Evolutionary conservation across 805 yeast genomes (phyloP).

Genomic region (Wickerhamomyces subpelliculosus): DNA sequence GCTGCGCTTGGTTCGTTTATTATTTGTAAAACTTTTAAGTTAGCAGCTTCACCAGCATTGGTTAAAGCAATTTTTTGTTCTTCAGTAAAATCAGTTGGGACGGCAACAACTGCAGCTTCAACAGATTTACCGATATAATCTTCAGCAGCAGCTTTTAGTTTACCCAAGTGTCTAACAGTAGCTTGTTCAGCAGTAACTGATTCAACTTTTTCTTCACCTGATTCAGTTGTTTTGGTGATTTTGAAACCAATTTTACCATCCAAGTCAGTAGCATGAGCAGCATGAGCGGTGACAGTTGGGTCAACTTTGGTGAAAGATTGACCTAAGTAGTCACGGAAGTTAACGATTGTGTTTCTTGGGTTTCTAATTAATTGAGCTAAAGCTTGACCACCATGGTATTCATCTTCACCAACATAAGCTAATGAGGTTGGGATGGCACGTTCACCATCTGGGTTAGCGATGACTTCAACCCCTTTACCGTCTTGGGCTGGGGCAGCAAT

Average conservation of each 20-base stretch:
- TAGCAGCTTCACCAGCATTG: constrained; percentile 61
- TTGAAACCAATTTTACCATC: constrained; percentile 68
- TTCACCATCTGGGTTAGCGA: constrained; percentile 99
- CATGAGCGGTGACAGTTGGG: constrained; percentile 51
- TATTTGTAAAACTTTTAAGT: constrained; percentile 74
- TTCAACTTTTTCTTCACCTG: constrained; percentile 41
- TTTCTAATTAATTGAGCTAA: constrained; percentile 87
- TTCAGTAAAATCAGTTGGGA: constrained; percentile 82
- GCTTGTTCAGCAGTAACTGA: constrained; percentile 68
- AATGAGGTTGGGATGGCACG: constrained; percentile 91
- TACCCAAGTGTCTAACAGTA: constrained; percentile 74
- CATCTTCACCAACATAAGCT: constrained; percentile 89
- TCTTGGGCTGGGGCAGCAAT: constrained; percentile 82
- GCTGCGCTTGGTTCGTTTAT: constrained; percentile 93
- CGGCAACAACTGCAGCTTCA: constrained; percentile 80
- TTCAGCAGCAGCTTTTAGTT: constrained; percentile 81
- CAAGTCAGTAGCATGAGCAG: constrained; percentile 61
- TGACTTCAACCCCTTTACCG: constrained; percentile 84
- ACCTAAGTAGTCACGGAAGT: constrained; percentile 92
- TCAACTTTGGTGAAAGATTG: constrained; percentile 64
- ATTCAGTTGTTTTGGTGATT: constrained; percentile 27
- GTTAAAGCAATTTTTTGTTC: constrained; percentile 61
- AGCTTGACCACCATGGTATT: constrained; percentile 97
- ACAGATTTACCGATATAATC: constrained; percentile 81
- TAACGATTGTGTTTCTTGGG: constrained; percentile 76